Evolutionary conservation across 495 filamentous ascomycete species (phyloP).

Genomic region (Apodospora peruviana): DNA sequence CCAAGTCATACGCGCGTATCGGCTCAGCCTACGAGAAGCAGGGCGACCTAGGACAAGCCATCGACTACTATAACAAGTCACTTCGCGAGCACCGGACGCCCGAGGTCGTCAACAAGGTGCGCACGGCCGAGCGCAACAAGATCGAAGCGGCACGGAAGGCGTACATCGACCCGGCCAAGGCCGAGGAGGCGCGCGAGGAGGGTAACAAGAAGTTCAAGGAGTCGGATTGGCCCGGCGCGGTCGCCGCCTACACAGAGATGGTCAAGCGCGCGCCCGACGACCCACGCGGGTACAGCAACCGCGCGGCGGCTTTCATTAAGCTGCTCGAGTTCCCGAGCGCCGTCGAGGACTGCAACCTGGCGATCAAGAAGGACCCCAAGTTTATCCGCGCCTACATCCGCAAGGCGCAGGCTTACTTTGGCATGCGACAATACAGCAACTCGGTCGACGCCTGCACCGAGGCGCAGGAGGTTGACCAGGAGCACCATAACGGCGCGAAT

Average conservation of each 20-base stretch:
- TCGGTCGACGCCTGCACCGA: constrained; percentile 85
- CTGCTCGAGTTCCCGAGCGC: constrained; percentile 91
- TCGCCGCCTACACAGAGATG: constrained; percentile 96
- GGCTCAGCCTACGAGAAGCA: constrained; percentile 86
- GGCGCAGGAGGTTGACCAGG: constrained; percentile 68
- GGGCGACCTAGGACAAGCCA: constrained; percentile 72
- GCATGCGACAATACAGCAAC: constrained; percentile 96
- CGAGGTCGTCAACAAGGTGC: constrained; percentile 87
- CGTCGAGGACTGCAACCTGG: constrained; percentile 85
- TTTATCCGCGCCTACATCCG: constrained; percentile 95
- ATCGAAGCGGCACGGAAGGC: constrained; percentile 67
- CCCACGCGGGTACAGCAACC: constrained; percentile 93
- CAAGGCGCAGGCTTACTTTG: constrained; percentile 87
- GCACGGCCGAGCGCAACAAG: constrained; percentile 87
- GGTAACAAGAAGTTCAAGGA: constrained; percentile 97
- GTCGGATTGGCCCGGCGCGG: constrained; percentile 90
- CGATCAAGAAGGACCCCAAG: constrained; percentile 82
- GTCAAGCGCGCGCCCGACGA: constrained; percentile 91
- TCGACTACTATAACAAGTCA: constrained; percentile 87
- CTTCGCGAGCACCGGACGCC: constrained; percentile 96
- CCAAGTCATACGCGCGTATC: constrained; percentile 93
- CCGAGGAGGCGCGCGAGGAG: constrained; percentile 90
- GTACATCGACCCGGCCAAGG: constrained; percentile 86
- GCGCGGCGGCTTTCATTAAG: constrained; percentile 94
- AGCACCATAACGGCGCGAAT: constrained; percentile 61